phyloP scores from a whole-genome alignment of 192 early-diverging fungal genomes.

The Dimargaris cristalligena region DNA sequence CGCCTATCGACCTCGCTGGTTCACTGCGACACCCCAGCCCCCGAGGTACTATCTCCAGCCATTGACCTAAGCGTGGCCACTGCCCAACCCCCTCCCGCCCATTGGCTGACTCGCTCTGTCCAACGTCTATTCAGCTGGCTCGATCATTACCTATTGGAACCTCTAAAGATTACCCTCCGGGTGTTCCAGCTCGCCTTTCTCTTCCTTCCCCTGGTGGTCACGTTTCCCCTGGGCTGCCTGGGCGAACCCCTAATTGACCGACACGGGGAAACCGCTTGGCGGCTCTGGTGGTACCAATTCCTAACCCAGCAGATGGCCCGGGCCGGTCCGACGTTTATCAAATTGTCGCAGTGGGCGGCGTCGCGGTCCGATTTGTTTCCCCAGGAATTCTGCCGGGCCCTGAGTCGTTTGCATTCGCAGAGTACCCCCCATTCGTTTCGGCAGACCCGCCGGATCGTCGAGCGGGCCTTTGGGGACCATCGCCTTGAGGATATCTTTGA shows the following conservation, averaged over 20 bases:
- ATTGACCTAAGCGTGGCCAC: no score
- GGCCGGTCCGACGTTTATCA: constrained; percentile 92
- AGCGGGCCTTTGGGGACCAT: constrained; percentile 41
- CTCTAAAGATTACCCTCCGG: constrained; percentile 32
- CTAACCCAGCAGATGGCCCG: constrained; percentile 61
- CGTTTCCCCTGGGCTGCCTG: constrained; percentile 38
- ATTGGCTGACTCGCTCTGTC: no score
- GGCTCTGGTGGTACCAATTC: constrained; percentile 74
- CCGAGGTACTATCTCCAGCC: no score
- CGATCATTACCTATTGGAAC: constrained; percentile 24
- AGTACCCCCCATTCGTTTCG: constrained; percentile 59
- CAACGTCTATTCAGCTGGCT: background rate
- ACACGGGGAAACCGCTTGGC: constrained; percentile 33
- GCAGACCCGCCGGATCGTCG: constrained; percentile 44
- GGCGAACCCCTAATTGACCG: constrained; percentile 27
- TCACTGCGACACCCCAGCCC: no score
- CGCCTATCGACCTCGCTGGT: no score
- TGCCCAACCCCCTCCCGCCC: no score
- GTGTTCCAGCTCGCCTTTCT: constrained; percentile 40
- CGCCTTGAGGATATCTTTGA: constrained; percentile 61
- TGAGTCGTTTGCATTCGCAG: constrained; percentile 66
- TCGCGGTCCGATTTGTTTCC: constrained; percentile 81
- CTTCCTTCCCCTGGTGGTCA: constrained; percentile 50
- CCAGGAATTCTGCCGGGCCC: constrained; percentile 46
- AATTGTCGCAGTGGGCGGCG: constrained; percentile 88